These are phyloP conservation scores for Fusarium nematophilum DNA, from an alignment of 2,329 filamentous ascomycete species.

Conservation along the genomic window DNA sequence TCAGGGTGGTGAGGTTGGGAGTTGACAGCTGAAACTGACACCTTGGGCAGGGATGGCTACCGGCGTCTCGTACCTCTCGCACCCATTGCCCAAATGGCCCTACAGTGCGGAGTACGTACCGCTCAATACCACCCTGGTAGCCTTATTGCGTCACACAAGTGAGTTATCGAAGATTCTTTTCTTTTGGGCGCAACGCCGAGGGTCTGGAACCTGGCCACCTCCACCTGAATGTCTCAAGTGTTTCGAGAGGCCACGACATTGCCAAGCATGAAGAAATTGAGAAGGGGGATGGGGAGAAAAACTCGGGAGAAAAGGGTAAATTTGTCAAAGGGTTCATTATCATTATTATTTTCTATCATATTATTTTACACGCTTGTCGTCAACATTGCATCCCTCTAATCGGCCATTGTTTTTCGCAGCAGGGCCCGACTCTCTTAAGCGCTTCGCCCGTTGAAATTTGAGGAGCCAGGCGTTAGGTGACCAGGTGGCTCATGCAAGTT, in stretches of 20 bases:
- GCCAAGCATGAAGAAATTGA: constrained; percentile 10
- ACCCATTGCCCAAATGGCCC: neutral
- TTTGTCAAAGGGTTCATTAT: neutral
- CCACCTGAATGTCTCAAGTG: constrained; percentile 22
- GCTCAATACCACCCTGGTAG: constrained; percentile 4
- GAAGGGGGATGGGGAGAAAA: no score
- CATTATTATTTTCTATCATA: constrained; percentile 12
- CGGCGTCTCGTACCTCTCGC: constrained; percentile 8
- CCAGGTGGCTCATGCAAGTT: constrained; percentile 24
- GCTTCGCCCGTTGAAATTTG: constrained; percentile 3
- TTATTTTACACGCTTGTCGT: no score
- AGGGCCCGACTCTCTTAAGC: constrained; percentile 16
- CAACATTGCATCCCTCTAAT: no score
- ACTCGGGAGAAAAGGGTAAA: constrained; percentile 2
- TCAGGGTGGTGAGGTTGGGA: constrained; percentile 1
- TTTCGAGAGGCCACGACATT: neutral
- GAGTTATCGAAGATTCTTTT: constrained; percentile 16
- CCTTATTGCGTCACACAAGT: constrained; percentile 15
- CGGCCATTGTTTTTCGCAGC: neutral
- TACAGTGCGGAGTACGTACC: neutral
- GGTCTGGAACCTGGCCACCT: constrained; percentile 12
- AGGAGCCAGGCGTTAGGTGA: constrained; percentile 5
- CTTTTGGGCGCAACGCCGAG: neutral
- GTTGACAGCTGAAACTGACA: constrained; percentile 20
- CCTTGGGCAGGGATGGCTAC: neutral